Conservation (phyloP, 305 asterid species). For the Solanum hybrid region DNA sequence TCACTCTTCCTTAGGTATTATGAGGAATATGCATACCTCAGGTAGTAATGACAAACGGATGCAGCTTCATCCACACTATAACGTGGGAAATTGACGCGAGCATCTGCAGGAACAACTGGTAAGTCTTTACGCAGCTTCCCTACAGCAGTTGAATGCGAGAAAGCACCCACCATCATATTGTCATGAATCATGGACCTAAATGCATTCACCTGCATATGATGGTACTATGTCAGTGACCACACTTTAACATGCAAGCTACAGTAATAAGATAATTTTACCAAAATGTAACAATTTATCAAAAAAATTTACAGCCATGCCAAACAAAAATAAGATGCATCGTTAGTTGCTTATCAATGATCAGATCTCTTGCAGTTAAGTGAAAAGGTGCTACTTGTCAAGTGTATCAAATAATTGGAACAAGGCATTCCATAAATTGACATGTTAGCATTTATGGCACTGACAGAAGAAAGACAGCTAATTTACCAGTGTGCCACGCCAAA, state of each 20-base stretch:
- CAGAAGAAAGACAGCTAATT: background rate
- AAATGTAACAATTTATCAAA: background rate
- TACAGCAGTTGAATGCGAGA: conserved; percentile 92
- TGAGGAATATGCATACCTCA: conserved; percentile 42
- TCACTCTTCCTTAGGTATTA: background rate
- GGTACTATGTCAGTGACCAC: background rate
- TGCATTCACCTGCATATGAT: conserved; percentile 63
- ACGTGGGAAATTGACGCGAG: conserved; percentile 64
- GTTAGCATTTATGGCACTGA: background rate
- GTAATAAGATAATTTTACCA: background rate
- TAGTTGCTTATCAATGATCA: background rate
- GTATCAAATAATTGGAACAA: background rate
- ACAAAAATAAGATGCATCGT: background rate
- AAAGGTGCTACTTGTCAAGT: background rate
- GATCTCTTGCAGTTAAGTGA: background rate
- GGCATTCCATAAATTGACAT: background rate
- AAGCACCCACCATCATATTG: conserved; percentile 95
- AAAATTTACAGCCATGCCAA: background rate
- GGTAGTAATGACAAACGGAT: conserved; percentile 78
- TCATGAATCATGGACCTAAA: conserved; percentile 86
- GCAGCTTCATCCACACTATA: conserved; percentile 87
- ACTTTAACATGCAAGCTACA: background rate
- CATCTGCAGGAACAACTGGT: conserved; percentile 80
- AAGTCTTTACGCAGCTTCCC: conserved; percentile 84
- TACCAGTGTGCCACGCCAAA: background rate